Base-by-base conservation (phyloP, 306 rosid species). In the Begonia loranthoides region DNA sequence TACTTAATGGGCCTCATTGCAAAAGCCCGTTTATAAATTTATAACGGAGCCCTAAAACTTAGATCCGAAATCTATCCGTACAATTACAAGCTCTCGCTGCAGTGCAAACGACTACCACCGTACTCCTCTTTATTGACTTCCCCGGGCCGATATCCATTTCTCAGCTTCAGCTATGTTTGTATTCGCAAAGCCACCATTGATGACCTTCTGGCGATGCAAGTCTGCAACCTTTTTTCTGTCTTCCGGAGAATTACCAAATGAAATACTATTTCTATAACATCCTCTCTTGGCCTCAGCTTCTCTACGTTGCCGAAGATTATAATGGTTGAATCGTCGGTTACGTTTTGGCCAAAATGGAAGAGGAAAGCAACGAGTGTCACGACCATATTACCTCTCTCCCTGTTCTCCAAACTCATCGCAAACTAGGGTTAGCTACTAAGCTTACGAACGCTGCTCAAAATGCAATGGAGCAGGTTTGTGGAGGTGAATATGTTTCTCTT, bases 301-400 rank as follows among this genome's bases (percentile, higher is more conserved):
- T 92, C 55, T 86, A 92, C 73, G 99, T 92, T 28, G 99, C 96
- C 8, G 96, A 92, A 17, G 99, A 92, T 61, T 83, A 86, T 83
- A 92, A 92, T 56, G 88, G 94, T 9, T 78, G 75, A 36, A 92
- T 92, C 63, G 99, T 92, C 56, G 96, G 99, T 9, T 92, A 92
- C 52, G 99, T 92, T 12, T 56, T 92, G 28, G 99, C 99, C 59
- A 92, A 86, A 65, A 86, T 92, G 94, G 94, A 92, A 17, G 99
- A 92, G 54, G 96, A 92, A 41, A 80, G 80, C 57, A 80, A 71
- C 76, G 96, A 86, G 75, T 92, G 96, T 46, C 99, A 92, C 53
- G 99, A 94, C 65, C 99, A 92, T 73, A 92, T 92, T 51, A 92
- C 96, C 64, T 92, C 99, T 40, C 88, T 92, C 34, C 94, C 96